Base-by-base conservation (phyloP, 768 basidiomycete species). In the Sutorius australiensis region DNA sequence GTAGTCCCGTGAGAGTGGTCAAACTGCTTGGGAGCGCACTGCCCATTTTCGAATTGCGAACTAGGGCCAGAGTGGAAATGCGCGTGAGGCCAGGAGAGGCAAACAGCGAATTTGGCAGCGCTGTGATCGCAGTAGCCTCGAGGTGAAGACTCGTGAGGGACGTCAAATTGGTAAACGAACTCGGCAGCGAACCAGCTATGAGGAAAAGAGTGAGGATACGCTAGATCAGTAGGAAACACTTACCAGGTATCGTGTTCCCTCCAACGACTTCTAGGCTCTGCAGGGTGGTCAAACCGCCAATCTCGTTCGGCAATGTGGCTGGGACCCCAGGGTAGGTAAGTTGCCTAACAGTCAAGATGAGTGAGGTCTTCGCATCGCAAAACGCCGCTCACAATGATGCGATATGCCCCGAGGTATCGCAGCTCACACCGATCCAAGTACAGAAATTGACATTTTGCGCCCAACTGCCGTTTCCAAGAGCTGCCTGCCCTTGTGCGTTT, bases 241-340 rank as follows among this genome's bases (percentile, higher is more conserved):
- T 60, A 77, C 78, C 73, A 46, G 79, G 80, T 30, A 73, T 59
- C 32, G 60, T 65, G 24, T 67, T 68, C 38, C 77, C 73, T 8
- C 80, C 79, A 16, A 75, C 54, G 14, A 80, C 58, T 43, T 66
- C 55, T 19, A 80, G 62, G 10, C 58, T 63, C 53, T 74, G 69
- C 21, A 80, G 61, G 0, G 65, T 66, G 1, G 70, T 70, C 47
- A 80, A 62, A 11, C 64, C 64, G 0, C 72, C 72, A n/a, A 80
- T 58, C 50, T 77, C 73, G 9, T 61, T 61, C 1, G 79, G 78
- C 2, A 80, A 57, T 3, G 66, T 62, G 16, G 72, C 69, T n/a
- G 80, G 78, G 10, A 81, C 71, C 7, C 71, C 77, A 8, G 79
- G 79, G 55, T 74, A 79, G 0, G 69, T 72, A 27, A 80, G 64